phyloP scores from a whole-genome alignment of 805 yeast genomes.

The Starmerella riodocensis region DNA sequence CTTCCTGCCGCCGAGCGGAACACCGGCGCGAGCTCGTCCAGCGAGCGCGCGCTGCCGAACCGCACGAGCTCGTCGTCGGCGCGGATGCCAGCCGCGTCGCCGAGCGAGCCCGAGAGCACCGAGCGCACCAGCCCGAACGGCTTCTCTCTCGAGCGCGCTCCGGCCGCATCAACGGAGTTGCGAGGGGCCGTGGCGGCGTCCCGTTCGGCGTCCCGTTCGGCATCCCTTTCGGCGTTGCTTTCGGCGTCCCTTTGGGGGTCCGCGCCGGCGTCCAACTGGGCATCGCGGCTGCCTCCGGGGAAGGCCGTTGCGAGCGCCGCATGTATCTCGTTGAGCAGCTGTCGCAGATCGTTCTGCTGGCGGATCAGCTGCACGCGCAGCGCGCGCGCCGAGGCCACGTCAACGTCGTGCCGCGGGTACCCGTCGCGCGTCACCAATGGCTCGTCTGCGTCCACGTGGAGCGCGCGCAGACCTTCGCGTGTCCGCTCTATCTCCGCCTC shows the following conservation, averaged over 20 bases:
- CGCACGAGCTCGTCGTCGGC: conserved; percentile 41
- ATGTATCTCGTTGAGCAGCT: conserved; percentile 37
- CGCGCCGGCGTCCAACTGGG: too few relatives aligned
- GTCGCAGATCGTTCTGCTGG: conserved; percentile 54
- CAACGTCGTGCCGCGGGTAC: conserved; percentile 73
- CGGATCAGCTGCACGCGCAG: conserved; percentile 52
- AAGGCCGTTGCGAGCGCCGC: conserved; percentile 34
- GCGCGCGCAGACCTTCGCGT: conserved; percentile 34
- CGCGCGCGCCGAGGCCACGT: conserved; percentile 53
- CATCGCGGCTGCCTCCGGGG: background rate
- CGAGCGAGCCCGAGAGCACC: conserved; percentile 45
- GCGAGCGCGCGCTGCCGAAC: conserved; percentile 43
- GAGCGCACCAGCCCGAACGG: conserved; percentile 32
- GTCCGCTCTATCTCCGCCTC: conserved; percentile 33
- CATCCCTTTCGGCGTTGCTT: too few relatives aligned
- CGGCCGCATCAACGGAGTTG: background rate
- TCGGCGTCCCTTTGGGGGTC: too few relatives aligned
- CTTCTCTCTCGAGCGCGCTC: background rate
- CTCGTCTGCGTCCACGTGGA: conserved; percentile 49
- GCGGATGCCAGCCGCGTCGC: conserved; percentile 40
- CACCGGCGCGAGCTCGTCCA: conserved; percentile 40
- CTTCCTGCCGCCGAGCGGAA: background rate
- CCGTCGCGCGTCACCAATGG: conserved; percentile 60
- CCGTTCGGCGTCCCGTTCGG: too few relatives aligned
- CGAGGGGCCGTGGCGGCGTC: background rate